Evolutionary conservation across 805 yeast species (phyloP).

Genomic region (Candida argentea): DNA sequence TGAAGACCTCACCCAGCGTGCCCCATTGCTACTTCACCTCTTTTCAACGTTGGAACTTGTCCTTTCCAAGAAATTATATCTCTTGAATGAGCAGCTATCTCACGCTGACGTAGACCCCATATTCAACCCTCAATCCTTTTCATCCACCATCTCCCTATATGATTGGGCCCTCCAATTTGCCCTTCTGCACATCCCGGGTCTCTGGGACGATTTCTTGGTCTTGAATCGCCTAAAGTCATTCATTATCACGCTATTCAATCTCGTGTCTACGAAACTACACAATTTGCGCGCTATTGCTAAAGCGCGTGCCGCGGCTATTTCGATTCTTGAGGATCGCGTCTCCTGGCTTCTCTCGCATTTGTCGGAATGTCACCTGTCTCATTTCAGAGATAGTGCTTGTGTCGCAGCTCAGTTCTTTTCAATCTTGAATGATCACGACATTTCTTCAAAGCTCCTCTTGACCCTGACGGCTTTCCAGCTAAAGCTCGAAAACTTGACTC

Average conservation of each 20-base stretch:
- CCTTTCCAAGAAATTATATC: constrained; percentile 18
- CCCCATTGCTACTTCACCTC: constrained; percentile 12
- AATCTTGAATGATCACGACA: constrained; percentile 26
- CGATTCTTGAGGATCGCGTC: constrained; percentile 10
- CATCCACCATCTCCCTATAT: constrained; percentile 9
- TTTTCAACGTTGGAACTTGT: constrained; percentile 24
- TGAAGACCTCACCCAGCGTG: constrained; percentile 3
- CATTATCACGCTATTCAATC: constrained; percentile 21
- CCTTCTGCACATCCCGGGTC: constrained; percentile 13
- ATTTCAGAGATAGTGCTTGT: constrained; percentile 5
- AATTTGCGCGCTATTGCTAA: constrained; percentile 15
- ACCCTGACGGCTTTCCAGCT: constrained; percentile 13
- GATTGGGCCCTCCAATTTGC: constrained; percentile 23
- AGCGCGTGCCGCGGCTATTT: constrained; percentile 11
- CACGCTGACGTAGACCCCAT: constrained; percentile 7
- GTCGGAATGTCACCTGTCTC: constrained; percentile 1
- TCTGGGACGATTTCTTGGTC: constrained; percentile 5
- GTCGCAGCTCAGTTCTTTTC: constrained; percentile 22
- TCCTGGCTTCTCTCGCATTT: constrained; percentile 7
- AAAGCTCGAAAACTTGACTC: constrained; percentile 19
- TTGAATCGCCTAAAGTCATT: constrained; percentile 20
- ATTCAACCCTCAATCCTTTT: neutral
- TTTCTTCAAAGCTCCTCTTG: constrained; percentile 17
- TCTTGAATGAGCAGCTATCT: constrained; percentile 13
- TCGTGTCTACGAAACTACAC: constrained; percentile 19